Evolutionary conservation across 345 rosid species (phyloP).

Genomic region (Physaria fendleri): DNA sequence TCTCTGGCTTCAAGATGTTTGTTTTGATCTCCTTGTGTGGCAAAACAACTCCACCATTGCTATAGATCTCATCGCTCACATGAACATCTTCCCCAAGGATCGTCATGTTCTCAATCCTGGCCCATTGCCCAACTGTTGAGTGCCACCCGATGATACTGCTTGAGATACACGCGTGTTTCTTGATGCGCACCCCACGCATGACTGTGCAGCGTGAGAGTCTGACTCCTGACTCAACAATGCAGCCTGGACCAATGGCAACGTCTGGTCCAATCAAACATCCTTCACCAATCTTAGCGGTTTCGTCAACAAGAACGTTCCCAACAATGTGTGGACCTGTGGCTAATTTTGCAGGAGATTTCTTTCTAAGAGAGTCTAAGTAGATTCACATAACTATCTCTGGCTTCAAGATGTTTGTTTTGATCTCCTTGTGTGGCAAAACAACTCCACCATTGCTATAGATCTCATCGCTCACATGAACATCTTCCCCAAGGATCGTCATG

Average conservation of each 20-base stretch:
- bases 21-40: conserved; percentile 86
- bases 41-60: conserved; percentile 84
- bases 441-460: conserved; percentile 88
- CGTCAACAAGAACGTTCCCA: too few relatives aligned
- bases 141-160: conserved; percentile 91
- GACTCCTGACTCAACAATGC: conserved; percentile 70
- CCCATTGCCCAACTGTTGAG: conserved; percentile 80
- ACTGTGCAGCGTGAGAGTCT: conserved; percentile 82
- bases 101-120: conserved; percentile 82
- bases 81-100: conserved; percentile 84
- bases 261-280: conserved; percentile 85
- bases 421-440: conserved; percentile 81
- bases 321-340: too few relatives aligned
- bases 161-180: conserved; percentile 69
- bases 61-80: conserved; percentile 70
- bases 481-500: conserved; percentile 86
- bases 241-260: conserved; percentile 85
- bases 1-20: conserved; percentile 79
- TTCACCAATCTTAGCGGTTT: conserved; percentile 72
- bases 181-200: conserved; percentile 78
- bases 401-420: conserved; percentile 73
- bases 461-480: conserved; percentile 74
- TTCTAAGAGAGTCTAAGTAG: too few relatives aligned
- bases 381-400: conserved; percentile 90
- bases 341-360: too few relatives aligned